Conservation (phyloP, 1,284 basidiomycete genomes). For the Xerocomus amazonicus region DNA sequence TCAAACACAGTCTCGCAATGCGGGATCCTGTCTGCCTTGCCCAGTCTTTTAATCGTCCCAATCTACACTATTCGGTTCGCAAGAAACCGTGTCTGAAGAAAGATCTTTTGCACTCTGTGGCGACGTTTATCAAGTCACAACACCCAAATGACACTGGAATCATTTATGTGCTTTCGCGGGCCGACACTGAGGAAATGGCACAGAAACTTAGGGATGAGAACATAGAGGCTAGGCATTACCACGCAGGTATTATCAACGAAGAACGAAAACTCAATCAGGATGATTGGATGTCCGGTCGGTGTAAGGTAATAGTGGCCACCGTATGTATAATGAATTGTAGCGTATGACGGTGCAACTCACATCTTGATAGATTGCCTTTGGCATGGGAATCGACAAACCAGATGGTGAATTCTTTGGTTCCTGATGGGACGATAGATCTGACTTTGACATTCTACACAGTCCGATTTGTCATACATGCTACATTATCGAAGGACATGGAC, state of each 20-base stretch:
- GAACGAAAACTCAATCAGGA: slow-evolving; percentile 68
- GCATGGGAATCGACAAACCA: slow-evolving; percentile 96
- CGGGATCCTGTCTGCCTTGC: slow-evolving; percentile 56
- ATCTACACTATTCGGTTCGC: slow-evolving; percentile 81
- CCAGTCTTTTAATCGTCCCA: slow-evolving; percentile 91
- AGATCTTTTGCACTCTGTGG: slow-evolving; percentile 64
- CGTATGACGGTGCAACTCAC: slow-evolving; percentile 12
- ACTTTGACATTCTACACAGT: slow-evolving; percentile 39
- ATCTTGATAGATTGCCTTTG: slow-evolving; percentile 72
- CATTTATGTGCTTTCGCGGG: slow-evolving; percentile 78
- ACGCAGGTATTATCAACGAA: slow-evolving; percentile 70
- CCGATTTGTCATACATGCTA: slow-evolving; percentile 76
- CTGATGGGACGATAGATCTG: neutral
- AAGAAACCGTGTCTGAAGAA: slow-evolving; percentile 47
- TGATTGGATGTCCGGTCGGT: slow-evolving; percentile 73
- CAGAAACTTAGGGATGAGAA: slow-evolving; percentile 53
- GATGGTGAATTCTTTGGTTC: slow-evolving; percentile 45
- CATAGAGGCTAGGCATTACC: slow-evolving; percentile 78
- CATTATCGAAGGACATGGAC: slow-evolving; percentile 66
- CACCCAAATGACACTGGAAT: slow-evolving; percentile 73
- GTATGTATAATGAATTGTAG: slow-evolving; percentile 35
- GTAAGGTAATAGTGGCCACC: slow-evolving; percentile 90
- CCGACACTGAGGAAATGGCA: slow-evolving; percentile 80
- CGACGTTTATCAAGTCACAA: slow-evolving; percentile 62
- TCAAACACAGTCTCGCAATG: slow-evolving; percentile 72